These are phyloP conservation scores for Podospora bellae-mahoneyi DNA, from an alignment of 495 filamentous ascomycete genomes.

Conservation along the genomic window DNA sequence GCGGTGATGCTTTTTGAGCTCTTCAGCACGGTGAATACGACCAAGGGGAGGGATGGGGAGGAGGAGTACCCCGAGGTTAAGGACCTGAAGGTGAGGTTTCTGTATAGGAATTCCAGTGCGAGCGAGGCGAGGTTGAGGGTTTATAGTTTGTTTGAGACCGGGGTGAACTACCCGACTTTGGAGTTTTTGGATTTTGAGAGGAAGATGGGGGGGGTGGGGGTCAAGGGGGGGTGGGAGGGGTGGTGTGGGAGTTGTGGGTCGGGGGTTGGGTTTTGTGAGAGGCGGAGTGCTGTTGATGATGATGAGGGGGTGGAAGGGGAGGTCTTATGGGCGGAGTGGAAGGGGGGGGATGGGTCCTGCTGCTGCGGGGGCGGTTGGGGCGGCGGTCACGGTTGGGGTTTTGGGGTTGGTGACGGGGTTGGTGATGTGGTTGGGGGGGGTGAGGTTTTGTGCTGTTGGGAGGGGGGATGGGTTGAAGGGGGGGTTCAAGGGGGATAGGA, in stretches of 20 bases:
- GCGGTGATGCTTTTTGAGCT: slow-evolving; percentile 44
- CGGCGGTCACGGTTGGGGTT: slow-evolving; percentile 30
- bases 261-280: slow-evolving; percentile 29
- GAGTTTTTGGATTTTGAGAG: slow-evolving; percentile 27
- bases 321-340: slow-evolving; percentile 1
- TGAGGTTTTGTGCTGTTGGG: slow-evolving; percentile 28
- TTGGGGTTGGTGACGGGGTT: slow-evolving; percentile 20
- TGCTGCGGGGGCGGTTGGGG: slow-evolving; percentile 40
- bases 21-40: slow-evolving; percentile 24
- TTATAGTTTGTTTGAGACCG: slow-evolving; percentile 35
- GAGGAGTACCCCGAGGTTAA: slow-evolving; percentile 24
- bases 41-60: neutral
- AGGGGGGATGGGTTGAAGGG: slow-evolving; percentile 24
- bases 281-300: neutral
- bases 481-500: slow-evolving; percentile 41
- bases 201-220: slow-evolving; percentile 25
- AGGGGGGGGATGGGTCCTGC: slow-evolving; percentile 17
- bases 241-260: slow-evolving; percentile 38
- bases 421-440: slow-evolving; percentile 30
- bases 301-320: neutral
- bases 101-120: slow-evolving; percentile 38
- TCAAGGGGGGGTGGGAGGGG: slow-evolving; percentile 36
- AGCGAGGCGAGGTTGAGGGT: slow-evolving; percentile 20
- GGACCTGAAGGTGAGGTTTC: slow-evolving; percentile 39
- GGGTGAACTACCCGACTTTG: slow-evolving; percentile 27